phyloP scores from a whole-genome alignment of 768 basidiomycete genomes.

The Kwoniella dendrophila region DNA sequence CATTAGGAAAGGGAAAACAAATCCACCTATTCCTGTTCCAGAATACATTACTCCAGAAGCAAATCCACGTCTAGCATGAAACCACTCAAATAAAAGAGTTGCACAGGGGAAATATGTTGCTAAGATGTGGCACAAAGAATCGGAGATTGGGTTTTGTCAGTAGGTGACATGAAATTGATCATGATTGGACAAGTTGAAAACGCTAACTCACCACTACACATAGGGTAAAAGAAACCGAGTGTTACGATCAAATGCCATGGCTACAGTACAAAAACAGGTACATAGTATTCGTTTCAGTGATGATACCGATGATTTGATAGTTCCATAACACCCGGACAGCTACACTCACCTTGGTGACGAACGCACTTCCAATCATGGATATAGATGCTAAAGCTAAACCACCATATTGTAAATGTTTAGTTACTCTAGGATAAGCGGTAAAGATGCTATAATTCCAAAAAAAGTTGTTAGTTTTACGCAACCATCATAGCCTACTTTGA shows the following conservation, averaged over 20 bases:
- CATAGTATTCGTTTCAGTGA: too few relatives aligned
- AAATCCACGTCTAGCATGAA: conserved; percentile 38
- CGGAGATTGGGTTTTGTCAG: too few relatives aligned
- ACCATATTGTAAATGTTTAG: conserved; percentile 24
- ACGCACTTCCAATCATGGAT: conserved; percentile 36
- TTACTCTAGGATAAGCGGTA: conserved; percentile 33
- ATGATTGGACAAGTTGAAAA: too few relatives aligned
- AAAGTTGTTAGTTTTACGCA: too few relatives aligned
- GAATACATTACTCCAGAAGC: conserved; percentile 50
- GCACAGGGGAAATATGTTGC: conserved; percentile 44
- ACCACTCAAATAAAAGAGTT: conserved; percentile 52
- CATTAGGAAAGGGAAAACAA: conserved; percentile 52
- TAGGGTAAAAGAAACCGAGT: conserved; percentile 45
- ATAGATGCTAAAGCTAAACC: conserved; percentile 31
- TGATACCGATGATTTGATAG: too few relatives aligned
- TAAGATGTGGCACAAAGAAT: too few relatives aligned
- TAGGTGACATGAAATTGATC: too few relatives aligned
- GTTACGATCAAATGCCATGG: conserved; percentile 52
- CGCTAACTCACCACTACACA: conserved; percentile 27
- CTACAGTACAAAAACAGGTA: conserved; percentile 19
- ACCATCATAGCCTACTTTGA: too few relatives aligned
- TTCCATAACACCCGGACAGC: too few relatives aligned
- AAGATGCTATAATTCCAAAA: conserved; percentile 22
- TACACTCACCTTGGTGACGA: conserved; percentile 39
- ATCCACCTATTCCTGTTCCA: conserved; percentile 48